Percentiles rank a stretch among this genome's conserved stretches.
These are phyloP conservation scores for Solanum acaule DNA, from an alignment of 257 asterid genomes.

Conservation along the genomic window DNA sequence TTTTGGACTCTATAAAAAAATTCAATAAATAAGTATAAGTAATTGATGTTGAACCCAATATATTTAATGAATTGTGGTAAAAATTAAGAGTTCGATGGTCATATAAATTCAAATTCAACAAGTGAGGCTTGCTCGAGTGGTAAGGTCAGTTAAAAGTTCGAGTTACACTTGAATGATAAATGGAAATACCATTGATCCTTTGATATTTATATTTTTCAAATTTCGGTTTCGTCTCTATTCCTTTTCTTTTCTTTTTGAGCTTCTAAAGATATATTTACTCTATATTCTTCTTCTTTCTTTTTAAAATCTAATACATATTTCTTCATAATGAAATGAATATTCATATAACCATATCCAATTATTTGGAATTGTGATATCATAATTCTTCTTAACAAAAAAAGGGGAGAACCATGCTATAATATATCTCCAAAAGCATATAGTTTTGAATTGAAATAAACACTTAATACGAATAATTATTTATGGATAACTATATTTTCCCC, in stretches of 20 bases:
- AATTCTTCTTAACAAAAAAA: background rate
- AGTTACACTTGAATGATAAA: background rate
- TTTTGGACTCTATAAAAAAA: background rate
- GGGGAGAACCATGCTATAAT: background rate
- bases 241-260: background rate
- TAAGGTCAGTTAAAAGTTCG: rapidly evolving
- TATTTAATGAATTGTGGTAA: background rate
- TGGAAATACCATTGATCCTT: background rate
- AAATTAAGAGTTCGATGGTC: background rate
- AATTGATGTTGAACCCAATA: background rate
- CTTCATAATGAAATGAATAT: background rate
- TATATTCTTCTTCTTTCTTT: background rate
- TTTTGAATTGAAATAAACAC: background rate
- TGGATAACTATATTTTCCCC: background rate
- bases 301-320: background rate
- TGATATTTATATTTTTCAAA: no score
- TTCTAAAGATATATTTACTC: background rate
- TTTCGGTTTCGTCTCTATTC: rapidly evolving
- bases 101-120: background rate
- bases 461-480: rapidly evolving
- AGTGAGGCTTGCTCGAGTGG: background rate
- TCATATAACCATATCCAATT: background rate
- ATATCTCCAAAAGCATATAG: background rate
- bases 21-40: background rate
- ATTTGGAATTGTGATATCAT: background rate